Percentiles rank a stretch among this genome's conserved stretches.
phyloP scores from a whole-genome alignment of 495 filamentous ascomycete species.

The Tuber magnatum region DNA sequence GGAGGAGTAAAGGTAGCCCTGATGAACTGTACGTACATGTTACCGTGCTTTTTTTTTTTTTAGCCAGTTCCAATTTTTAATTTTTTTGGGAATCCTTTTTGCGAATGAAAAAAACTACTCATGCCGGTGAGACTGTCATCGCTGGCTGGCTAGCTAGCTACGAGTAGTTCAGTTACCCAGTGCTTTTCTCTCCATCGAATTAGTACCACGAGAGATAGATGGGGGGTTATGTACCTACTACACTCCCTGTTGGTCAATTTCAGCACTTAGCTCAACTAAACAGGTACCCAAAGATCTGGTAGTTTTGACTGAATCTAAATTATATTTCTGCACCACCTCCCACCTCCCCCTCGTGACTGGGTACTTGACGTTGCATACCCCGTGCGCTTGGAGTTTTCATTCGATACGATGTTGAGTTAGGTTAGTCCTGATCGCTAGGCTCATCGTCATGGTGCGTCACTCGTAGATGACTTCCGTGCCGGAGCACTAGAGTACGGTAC shows the following conservation, averaged over 20 bases:
- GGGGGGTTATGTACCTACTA: background rate
- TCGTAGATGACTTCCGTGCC: background rate
- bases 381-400: background rate
- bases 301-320: slow-evolving; percentile 5
- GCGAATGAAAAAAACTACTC: background rate
- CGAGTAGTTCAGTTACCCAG: background rate
- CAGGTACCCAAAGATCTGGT: slow-evolving; percentile 3
- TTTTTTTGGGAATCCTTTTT: background rate
- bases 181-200: background rate
- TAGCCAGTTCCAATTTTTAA: background rate
- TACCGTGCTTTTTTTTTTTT: background rate
- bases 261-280: background rate
- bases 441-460: background rate
- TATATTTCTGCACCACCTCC: background rate
- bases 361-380: background rate
- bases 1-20: background rate
- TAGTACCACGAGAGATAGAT: background rate
- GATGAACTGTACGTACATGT: slow-evolving; percentile 2
- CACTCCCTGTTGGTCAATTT: slow-evolving; percentile 1
- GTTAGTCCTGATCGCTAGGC: background rate
- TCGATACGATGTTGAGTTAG: background rate
- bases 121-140: background rate
- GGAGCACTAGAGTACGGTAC: background rate
- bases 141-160: background rate
- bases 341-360: background rate